Percentiles rank a stretch among this genome's conserved stretches.
Evolutionary conservation across 1,139 yeast genomes (phyloP).

Genomic region (Lodderomyces metapsilosis): DNA sequence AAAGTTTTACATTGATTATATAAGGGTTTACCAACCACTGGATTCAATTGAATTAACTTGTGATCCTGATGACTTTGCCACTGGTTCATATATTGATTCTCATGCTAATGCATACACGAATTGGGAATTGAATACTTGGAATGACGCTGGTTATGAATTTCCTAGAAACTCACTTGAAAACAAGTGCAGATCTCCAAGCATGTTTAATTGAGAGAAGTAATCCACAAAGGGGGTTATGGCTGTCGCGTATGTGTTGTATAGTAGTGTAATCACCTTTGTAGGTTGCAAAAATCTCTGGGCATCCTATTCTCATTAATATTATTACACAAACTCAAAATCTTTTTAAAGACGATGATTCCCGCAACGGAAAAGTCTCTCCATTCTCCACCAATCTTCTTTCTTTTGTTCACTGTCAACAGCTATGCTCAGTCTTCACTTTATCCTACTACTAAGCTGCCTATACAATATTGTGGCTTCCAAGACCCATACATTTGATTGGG

Average conservation of each 20-base stretch:
- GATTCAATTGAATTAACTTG: constrained; percentile 21
- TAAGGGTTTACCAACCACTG: constrained; percentile 26
- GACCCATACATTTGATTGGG: constrained; percentile 69
- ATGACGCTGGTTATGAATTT: constrained; percentile 23
- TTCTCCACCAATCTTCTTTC: not conserved
- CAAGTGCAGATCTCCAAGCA: constrained; percentile 13
- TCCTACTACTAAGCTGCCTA: constrained; percentile 2
- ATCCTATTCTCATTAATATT: not conserved
- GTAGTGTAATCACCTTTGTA: not conserved
- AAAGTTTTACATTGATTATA: constrained; percentile 25
- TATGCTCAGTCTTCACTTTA: not conserved
- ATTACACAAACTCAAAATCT: not conserved
- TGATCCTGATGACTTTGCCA: constrained; percentile 28
- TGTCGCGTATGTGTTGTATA: too few relatives aligned
- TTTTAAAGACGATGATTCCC: not conserved
- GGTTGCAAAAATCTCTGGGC: not conserved
- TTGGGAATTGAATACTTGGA: constrained; percentile 25
- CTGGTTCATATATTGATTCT: constrained; percentile 23
- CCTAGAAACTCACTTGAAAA: constrained; percentile 24
- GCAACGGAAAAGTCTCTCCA: not conserved
- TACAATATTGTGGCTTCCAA: constrained; percentile 33
- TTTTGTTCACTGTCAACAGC: not conserved
- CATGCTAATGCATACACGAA: constrained; percentile 25
- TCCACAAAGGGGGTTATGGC: too few relatives aligned
- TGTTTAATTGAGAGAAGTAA: not conserved